Percentiles rank a stretch among this genome's conserved stretches.
Evolutionary conservation across 441 rosid species (phyloP).

Genomic region (Melastoma candidum): DNA sequence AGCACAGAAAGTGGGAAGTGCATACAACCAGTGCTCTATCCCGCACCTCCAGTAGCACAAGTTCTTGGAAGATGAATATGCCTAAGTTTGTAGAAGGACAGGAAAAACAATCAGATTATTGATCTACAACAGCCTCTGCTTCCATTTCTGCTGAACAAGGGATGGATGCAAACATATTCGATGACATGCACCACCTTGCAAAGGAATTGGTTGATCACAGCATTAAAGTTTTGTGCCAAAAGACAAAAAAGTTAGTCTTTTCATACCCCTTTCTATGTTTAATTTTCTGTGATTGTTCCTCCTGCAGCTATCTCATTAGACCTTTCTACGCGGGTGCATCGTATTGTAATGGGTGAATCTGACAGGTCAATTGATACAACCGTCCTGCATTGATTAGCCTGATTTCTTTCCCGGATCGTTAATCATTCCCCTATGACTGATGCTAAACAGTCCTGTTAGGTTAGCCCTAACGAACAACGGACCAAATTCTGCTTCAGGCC

Average conservation of each 20-base stretch:
- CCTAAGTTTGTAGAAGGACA: no score
- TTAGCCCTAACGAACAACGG: no score
- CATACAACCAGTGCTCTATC: no score
- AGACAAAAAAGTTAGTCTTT: conserved; percentile 48
- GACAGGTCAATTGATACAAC: no score
- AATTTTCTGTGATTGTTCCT: neutral
- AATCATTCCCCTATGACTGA: neutral
- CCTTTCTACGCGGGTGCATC: neutral
- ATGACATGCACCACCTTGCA: conserved; percentile 19
- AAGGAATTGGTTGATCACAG: conserved; percentile 46
- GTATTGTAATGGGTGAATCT: no score
- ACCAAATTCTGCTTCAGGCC: no score
- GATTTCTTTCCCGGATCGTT: no score
- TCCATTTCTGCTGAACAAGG: neutral
- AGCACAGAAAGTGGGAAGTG: no score
- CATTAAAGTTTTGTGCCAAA: conserved; percentile 86
- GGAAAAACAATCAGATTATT: no score
- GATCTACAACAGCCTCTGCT: conserved; percentile 8
- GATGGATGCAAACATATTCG: conserved; percentile 29
- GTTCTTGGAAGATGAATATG: no score
- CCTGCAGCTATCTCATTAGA: neutral
- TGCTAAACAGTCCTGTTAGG: neutral
- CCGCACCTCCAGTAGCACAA: no score
- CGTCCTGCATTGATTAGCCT: no score
- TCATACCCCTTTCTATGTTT: neutral